Evolutionary conservation across 768 basidiomycete species (phyloP).

Genomic region (Calocera viscosa): DNA sequence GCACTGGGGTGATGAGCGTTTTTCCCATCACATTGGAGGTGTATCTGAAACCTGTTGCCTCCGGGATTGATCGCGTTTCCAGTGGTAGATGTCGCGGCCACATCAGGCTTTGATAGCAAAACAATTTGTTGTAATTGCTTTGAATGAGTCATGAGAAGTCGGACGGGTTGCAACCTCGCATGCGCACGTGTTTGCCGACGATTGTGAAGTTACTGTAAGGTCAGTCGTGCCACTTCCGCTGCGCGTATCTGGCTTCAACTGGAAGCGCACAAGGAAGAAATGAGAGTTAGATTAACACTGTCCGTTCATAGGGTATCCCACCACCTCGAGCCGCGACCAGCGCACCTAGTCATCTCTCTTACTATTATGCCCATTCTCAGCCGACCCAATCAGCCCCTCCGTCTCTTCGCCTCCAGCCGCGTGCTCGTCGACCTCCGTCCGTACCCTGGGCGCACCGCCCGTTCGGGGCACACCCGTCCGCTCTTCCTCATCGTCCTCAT

Average conservation of each 20-base stretch:
- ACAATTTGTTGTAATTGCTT: neutral
- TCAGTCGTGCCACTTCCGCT: neutral
- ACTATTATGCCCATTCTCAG: neutral
- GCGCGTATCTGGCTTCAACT: neutral
- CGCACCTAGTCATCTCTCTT: neutral
- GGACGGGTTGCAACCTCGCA: neutral
- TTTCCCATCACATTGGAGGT: no score
- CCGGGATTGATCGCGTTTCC: no score
- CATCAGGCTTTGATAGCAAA: neutral
- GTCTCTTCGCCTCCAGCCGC: neutral
- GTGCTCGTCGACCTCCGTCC: neutral
- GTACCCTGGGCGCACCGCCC: neutral
- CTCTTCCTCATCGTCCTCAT: conserved; percentile 46
- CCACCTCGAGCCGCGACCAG: neutral
- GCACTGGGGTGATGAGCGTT: no score
- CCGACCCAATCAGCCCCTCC: neutral
- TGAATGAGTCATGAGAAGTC: neutral
- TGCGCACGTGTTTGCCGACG: neutral
- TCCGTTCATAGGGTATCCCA: neutral
- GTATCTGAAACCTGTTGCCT: no score
- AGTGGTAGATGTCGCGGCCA: no score
- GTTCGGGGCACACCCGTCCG: conserved; percentile 9
- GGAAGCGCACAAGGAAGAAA: neutral
- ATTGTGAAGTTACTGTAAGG: neutral
- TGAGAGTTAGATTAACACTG: neutral